phyloP scores from a whole-genome alignment of 1,284 basidiomycete species.

The Retiboletus fuscus region DNA sequence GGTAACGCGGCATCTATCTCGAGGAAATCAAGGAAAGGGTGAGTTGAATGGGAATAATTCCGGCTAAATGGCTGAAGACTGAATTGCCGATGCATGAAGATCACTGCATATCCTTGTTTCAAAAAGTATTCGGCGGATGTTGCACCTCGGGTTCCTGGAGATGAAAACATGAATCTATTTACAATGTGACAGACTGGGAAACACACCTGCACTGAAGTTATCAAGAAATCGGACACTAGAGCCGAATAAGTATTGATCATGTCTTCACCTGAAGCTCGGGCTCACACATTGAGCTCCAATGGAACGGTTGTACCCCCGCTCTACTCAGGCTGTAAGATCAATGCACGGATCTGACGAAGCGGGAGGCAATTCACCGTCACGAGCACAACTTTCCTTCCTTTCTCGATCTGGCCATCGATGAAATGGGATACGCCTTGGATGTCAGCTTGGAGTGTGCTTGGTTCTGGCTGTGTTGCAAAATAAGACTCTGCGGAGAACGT shows the following conservation, averaged over 20 bases:
- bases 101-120: slow-evolving; percentile 93
- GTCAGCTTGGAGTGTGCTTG: slow-evolving; percentile 75
- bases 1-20: slow-evolving; percentile 66
- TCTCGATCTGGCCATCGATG: slow-evolving; percentile 72
- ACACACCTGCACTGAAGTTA: slow-evolving; percentile 95
- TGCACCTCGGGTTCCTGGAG: slow-evolving; percentile 90
- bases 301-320: slow-evolving; percentile 97
- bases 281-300: slow-evolving; percentile 96
- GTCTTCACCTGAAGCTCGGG: slow-evolving; percentile 34
- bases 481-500: slow-evolving; percentile 87
- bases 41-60: slow-evolving; percentile 97
- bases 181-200: background rate
- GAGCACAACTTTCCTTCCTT: slow-evolving; percentile 85
- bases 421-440: slow-evolving; percentile 75
- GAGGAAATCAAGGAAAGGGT: slow-evolving; percentile 97
- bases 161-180: background rate
- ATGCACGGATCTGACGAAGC: slow-evolving; percentile 22
- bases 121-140: slow-evolving; percentile 99
- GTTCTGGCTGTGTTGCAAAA: slow-evolving; percentile 86
- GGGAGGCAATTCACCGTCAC: slow-evolving; percentile 80
- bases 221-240: slow-evolving; percentile 95
- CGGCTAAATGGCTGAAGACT: slow-evolving; percentile 96
- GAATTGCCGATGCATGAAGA: slow-evolving; percentile 98
- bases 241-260: slow-evolving; percentile 42
- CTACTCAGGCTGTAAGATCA: slow-evolving; percentile 55